Conservation (phyloP, 2,329 filamentous ascomycete species). For the Clarireedia monteithiana region DNA sequence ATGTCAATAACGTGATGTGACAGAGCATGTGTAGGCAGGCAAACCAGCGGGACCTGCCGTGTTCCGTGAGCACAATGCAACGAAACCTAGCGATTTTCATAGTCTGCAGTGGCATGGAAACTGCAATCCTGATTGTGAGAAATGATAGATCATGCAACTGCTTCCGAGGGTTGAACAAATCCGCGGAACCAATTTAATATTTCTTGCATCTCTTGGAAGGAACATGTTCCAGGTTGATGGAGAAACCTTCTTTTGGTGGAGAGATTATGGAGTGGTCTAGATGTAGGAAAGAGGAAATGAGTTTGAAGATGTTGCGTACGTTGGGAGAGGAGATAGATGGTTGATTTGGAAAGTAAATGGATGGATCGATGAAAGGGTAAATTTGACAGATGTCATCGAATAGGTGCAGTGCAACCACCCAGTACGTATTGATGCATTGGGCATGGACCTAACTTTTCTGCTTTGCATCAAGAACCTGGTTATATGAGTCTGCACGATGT, state of each 20-base stretch:
- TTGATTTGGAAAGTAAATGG: neutral
- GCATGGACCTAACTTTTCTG: neutral
- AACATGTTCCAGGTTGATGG: constrained; percentile 2
- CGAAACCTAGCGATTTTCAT: too few species aligned
- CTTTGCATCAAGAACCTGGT: neutral
- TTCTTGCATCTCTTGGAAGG: constrained; percentile 3
- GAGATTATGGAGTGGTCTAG: neutral
- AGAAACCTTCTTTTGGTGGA: neutral
- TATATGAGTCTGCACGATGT: neutral
- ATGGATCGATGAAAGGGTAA: neutral
- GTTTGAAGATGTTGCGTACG: neutral
- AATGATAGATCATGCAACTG: constrained; percentile 3
- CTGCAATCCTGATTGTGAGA: neutral
- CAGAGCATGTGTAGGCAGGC: too few species aligned
- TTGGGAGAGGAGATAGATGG: neutral
- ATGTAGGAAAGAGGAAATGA: neutral
- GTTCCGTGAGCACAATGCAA: too few species aligned
- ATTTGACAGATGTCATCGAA: neutral
- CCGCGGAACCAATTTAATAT: neutral
- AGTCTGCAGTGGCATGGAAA: neutral
- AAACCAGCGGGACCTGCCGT: too few species aligned
- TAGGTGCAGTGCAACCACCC: neutral
- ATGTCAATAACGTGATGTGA: too few species aligned
- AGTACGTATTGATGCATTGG: neutral
- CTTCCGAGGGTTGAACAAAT: neutral